These are phyloP conservation scores for Barnettozyma sucrosica DNA, from an alignment of 805 yeast species.

Conservation along the genomic window DNA sequence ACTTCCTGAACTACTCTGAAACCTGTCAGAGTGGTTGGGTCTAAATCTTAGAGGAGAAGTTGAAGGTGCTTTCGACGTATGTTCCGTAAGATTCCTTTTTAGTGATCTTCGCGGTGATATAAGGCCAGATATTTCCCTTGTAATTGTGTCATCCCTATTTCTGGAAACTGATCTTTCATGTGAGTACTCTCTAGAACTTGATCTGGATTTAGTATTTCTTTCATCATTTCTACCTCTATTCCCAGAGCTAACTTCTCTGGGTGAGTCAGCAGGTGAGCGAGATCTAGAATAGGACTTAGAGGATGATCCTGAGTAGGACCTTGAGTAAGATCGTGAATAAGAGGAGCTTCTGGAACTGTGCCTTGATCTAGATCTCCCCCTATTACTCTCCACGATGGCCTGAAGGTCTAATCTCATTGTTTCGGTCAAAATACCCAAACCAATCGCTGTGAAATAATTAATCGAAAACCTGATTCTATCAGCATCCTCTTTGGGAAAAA, in stretches of 20 bases:
- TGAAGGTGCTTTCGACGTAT: neutral
- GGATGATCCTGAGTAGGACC: slow-evolving; percentile 14
- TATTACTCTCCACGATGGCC: slow-evolving; percentile 22
- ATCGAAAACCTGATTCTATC: slow-evolving; percentile 69
- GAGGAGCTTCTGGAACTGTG: neutral
- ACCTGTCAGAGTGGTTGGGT: neutral
- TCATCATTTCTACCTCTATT: neutral
- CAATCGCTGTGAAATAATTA: slow-evolving; percentile 90
- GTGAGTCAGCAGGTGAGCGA: neutral
- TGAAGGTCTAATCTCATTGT: slow-evolving; percentile 59
- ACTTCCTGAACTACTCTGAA: no score
- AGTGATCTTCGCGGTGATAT: neutral
- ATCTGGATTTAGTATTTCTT: slow-evolving; percentile 1
- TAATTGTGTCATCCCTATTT: neutral
- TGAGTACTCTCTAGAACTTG: neutral
- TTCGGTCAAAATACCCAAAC: slow-evolving; percentile 78
- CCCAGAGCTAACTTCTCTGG: neutral
- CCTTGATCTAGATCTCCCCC: neutral
- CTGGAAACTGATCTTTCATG: neutral
- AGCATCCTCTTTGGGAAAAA: slow-evolving; percentile 56
- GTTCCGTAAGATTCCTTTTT: neutral
- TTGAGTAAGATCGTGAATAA: slow-evolving; percentile 15
- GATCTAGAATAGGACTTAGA: slow-evolving; percentile 18
- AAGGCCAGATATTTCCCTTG: neutral
- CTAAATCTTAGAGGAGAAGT: neutral